These are phyloP conservation scores for Mortierella sp. DNA, from an alignment of 371 early-diverging fungal genomes.

Conservation along the genomic window DNA sequence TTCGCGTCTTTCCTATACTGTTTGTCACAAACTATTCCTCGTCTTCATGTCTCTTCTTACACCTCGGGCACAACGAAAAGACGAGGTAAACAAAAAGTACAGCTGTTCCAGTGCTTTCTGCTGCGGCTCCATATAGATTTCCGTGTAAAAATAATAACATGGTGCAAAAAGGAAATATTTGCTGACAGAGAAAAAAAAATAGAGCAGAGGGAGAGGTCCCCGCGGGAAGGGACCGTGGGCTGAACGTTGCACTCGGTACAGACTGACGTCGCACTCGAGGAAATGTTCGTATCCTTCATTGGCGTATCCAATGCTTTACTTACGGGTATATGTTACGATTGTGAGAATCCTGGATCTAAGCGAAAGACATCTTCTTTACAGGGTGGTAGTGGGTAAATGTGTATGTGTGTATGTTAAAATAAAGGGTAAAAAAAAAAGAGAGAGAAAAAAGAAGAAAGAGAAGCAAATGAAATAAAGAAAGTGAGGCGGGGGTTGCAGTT, in stretches of 20 bases:
- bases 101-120: slow-evolving; percentile 9
- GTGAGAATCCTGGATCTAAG: neutral
- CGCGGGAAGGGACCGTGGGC: neutral
- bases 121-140: slow-evolving; percentile 19
- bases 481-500: neutral
- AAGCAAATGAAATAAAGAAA: neutral
- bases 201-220: neutral
- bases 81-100: neutral
- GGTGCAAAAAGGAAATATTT: neutral
- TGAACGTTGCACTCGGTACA: neutral
- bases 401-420: neutral
- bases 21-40: neutral
- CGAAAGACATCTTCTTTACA: neutral
- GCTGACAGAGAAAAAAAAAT: neutral
- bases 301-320: neutral
- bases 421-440: neutral
- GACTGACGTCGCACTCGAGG: neutral
- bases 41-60: neutral
- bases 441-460: neutral
- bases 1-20: neutral
- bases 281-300: neutral
- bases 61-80: neutral
- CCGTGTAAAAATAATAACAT: neutral
- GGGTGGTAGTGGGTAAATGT: neutral
- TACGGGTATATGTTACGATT: neutral